Conservation (phyloP, 2,329 filamentous ascomycete genomes). For the Phoma sp. region DNA sequence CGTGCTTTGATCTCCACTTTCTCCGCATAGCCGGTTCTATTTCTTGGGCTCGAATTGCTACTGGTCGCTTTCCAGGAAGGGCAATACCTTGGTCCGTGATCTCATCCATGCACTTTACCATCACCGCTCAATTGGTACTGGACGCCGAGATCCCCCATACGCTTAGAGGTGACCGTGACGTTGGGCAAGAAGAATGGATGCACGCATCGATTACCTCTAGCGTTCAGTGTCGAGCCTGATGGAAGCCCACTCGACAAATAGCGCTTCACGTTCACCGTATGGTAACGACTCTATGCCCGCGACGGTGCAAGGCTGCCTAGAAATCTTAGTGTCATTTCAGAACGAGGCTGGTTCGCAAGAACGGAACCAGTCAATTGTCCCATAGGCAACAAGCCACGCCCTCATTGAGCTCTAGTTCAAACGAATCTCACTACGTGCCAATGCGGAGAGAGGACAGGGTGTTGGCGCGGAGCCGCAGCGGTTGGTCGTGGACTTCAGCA, state of each 20-base stretch:
- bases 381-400: slow-evolving; percentile 13
- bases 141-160: slow-evolving; percentile 15
- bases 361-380: slow-evolving; percentile 20
- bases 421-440: slow-evolving; percentile 22
- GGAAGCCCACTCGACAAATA: not conserved
- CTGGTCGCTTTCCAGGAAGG: slow-evolving; percentile 2
- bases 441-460: slow-evolving; percentile 21
- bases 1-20: slow-evolving; percentile 32
- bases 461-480: slow-evolving; percentile 35
- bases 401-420: slow-evolving; percentile 15
- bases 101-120: slow-evolving; percentile 7
- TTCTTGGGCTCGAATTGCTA: slow-evolving; percentile 1
- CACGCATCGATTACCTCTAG: not conserved
- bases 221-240: not conserved
- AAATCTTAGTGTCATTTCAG: not conserved
- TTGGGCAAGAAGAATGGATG: slow-evolving; percentile 4
- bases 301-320: not conserved
- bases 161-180: slow-evolving; percentile 4
- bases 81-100: not conserved
- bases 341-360: slow-evolving; percentile 22
- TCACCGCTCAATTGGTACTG: slow-evolving; percentile 12
- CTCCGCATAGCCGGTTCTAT: slow-evolving; percentile 34
- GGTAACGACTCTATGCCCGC: not conserved
- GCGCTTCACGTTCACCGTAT: not conserved
- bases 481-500: slow-evolving; percentile 23